Evolutionary conservation across 2,329 filamentous ascomycete genomes (phyloP).

Genomic region (Penicillium sp.): DNA sequence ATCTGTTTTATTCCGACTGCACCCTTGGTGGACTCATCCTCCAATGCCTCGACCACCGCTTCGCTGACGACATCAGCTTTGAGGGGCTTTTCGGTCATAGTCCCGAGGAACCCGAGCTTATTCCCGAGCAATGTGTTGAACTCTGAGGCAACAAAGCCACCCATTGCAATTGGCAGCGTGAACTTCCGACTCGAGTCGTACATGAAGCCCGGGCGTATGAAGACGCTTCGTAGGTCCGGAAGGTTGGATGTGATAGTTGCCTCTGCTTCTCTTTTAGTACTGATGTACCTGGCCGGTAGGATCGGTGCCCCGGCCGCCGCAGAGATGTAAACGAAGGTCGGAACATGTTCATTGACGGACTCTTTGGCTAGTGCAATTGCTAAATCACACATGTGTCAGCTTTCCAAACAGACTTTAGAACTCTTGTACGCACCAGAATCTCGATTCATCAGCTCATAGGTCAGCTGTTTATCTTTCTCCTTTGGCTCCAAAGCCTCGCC

Average conservation of each 20-base stretch:
- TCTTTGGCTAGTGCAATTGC: conserved; percentile 81
- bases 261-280: conserved; percentile 90
- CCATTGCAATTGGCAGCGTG: conserved; percentile 79
- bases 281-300: conserved; percentile 80
- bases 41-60: conserved; percentile 83
- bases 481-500: conserved; percentile 63
- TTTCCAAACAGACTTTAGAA: not conserved
- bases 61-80: conserved; percentile 85
- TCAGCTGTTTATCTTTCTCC: conserved; percentile 73
- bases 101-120: conserved; percentile 74
- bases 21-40: conserved; percentile 70
- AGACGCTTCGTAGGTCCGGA: conserved; percentile 73
- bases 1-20: conserved; percentile 77
- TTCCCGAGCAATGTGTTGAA: conserved; percentile 78
- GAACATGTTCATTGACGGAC: conserved; percentile 62
- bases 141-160: conserved; percentile 70
- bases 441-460: conserved; percentile 96
- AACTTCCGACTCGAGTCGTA: conserved; percentile 80
- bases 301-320: conserved; percentile 83
- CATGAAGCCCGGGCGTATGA: conserved; percentile 82
- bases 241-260: conserved; percentile 70
- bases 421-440: conserved; percentile 59
- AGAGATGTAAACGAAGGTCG: conserved; percentile 82
- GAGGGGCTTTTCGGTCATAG: conserved; percentile 79
- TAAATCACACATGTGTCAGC: conserved; percentile 37